These are phyloP conservation scores for Xylaria sp. DNA, from an alignment of 2,329 filamentous ascomycete species.

Conservation along the genomic window DNA sequence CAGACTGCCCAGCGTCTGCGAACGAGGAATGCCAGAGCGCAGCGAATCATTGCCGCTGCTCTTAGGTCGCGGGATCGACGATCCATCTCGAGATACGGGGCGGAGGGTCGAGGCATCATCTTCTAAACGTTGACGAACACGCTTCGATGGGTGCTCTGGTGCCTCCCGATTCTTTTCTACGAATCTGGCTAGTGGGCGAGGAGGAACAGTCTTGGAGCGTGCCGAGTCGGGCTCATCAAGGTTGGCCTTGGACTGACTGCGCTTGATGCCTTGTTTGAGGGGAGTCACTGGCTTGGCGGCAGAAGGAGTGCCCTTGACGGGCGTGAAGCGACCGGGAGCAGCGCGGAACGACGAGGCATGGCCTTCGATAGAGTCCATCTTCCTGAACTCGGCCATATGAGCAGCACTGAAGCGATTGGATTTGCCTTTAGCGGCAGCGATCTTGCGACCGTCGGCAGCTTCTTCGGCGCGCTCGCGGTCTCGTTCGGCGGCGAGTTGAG, in stretches of 20 bases:
- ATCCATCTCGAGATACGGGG: constrained; percentile 62
- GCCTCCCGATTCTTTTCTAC: constrained; percentile 45
- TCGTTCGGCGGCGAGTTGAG: constrained; percentile 71
- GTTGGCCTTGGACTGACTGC: constrained; percentile 66
- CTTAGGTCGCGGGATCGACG: constrained; percentile 62
- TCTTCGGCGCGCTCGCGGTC: constrained; percentile 64
- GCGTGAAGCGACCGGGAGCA: constrained; percentile 63
- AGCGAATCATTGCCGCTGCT: constrained; percentile 54
- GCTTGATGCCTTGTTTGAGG: constrained; percentile 54
- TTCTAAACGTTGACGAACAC: constrained; percentile 71
- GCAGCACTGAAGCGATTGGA: constrained; percentile 82
- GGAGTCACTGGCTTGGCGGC: constrained; percentile 65
- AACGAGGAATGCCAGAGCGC: constrained; percentile 52
- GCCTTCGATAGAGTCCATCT: constrained; percentile 95
- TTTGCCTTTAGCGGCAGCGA: constrained; percentile 83
- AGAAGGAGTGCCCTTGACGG: constrained; percentile 60
- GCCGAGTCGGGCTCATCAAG: constrained; percentile 69
- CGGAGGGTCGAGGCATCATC: constrained; percentile 77
- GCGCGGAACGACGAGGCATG: constrained; percentile 83
- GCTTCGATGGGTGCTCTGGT: constrained; percentile 69
- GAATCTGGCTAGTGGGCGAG: constrained; percentile 44
- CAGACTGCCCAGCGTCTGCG: constrained; percentile 66
- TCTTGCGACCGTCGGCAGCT: constrained; percentile 68
- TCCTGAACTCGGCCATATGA: constrained; percentile 91
- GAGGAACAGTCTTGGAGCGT: constrained; percentile 49